Evolutionary conservation across 371 early-diverging fungal genomes (phyloP).

Genomic region (Apophysomyces elegans): DNA sequence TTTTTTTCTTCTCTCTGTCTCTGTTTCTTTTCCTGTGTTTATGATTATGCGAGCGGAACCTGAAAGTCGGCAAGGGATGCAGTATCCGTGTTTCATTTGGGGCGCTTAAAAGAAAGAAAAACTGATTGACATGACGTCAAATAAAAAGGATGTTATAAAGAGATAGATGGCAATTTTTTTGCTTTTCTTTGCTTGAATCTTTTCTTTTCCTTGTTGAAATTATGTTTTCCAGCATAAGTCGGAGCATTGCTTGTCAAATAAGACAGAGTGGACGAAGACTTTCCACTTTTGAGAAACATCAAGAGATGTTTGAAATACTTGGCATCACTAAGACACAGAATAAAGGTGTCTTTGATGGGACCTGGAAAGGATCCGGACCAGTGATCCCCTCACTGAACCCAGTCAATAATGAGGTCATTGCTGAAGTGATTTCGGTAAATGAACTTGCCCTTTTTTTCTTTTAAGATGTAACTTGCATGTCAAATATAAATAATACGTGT

Average conservation of each 20-base stretch:
- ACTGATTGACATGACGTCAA: background rate
- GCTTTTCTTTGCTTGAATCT: conserved; percentile 6
- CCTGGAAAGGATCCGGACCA: conserved; percentile 84
- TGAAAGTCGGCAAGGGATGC: too few species aligned
- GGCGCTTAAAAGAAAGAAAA: background rate
- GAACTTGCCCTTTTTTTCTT: background rate
- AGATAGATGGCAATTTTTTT: conserved; percentile 5
- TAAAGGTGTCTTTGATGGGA: conserved; percentile 90
- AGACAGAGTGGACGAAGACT: conserved; percentile 23
- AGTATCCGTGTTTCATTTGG: background rate
- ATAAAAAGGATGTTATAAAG: background rate
- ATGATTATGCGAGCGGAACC: too few species aligned
- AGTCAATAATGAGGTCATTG: conserved; percentile 87
- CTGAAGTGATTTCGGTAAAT: conserved; percentile 75
- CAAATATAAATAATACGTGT: background rate
- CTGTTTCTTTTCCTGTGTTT: too few species aligned
- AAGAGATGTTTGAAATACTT: conserved; percentile 66
- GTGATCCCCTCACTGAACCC: conserved; percentile 84
- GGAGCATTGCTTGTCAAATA: background rate
- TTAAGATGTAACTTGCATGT: conserved; percentile 6
- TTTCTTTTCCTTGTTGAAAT: background rate
- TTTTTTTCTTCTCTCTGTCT: too few species aligned
- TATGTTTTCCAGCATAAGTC: background rate
- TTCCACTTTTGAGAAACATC: conserved; percentile 49
- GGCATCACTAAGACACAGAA: conserved; percentile 72